Base-by-base conservation (phyloP, 306 rosid genomes). In the Fragaria ananassa region DNA sequence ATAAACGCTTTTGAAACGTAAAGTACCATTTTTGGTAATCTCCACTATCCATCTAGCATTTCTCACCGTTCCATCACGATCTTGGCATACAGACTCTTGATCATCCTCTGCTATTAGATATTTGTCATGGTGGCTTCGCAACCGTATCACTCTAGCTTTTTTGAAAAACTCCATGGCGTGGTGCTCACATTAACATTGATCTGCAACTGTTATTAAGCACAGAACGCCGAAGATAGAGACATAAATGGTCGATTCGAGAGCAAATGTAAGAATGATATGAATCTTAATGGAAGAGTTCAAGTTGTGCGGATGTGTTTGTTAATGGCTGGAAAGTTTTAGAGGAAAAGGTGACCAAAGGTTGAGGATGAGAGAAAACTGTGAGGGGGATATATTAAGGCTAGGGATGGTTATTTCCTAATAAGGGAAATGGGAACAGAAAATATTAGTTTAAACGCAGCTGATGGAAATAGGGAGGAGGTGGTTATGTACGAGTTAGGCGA, bases 31-130 rank as follows among this genome's bases (percentile, higher is more conserved):
- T 7, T 84, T 84, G 1, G 82, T 68, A 23, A 85, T 10, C 78
- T 94, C 98, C 13, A 94, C 96, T 1, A 44, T 85, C 98, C 98
- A 94, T 79, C 69, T 86, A 1, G 98, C 95, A 11, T 90, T 87
- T n/a, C 37, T 81, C 49, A 68, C 53, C 42, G 82, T 61, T 6
- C 97, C 97, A 0, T 90, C 87, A 0, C 98, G 92, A 18, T 89
- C 92, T 82, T 90, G 98, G 68, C 62, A 77, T 0, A 94, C 97
- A 0, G 74, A 14, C 75, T 92, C 97, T 79, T 92, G 76, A 29
- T 94, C 91, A 0, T 92, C 90, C 9, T 86, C 87, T 0, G 98
- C 98, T 49, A 90, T 56, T 74, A 94, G 75, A 83, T 82, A 94
- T 76, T 92, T 94, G 14, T 90, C 95, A 25, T 92, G 98, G 91